Evolutionary conservation across 2,329 filamentous ascomycete species (phyloP), one percentile per base, ranked within the genome.

Genomic region (Tolypocladium ovalisporum): DNA sequence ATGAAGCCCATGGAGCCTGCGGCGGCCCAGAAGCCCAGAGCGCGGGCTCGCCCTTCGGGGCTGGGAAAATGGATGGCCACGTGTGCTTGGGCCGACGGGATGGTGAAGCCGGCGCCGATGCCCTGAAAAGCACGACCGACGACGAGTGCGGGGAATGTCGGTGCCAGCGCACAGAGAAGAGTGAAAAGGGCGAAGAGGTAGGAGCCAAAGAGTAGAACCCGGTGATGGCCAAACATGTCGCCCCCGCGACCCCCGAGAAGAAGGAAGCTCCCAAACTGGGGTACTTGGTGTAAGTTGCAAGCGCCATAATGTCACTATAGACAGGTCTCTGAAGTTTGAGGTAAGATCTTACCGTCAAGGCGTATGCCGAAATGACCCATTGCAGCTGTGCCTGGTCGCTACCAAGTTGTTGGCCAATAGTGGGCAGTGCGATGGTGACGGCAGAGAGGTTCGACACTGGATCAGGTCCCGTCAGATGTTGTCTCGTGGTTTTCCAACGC

Each of bases 161-260:
- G 53, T 12, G 53, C 37, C 22, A 54, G 53, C 2, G 53, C 53
- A 27, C 53, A 54, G 19, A 54, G 35, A 19, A 54, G 53, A 3
- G 53, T 54, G 53, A 54, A 54, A 39, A 54, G 53, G 27, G 53
- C 53, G 39, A 54, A 54, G 53, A 54, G 40, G 53, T 42, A 54
- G 9, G 53, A 44, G 36, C 53, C 53, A 29, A 54, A 54, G 53
- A 54, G 53, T 10, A 54, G 39, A 1, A 54, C 53, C 24, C 53
- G 53, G 19, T 39, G 53, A 29, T 54, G 53, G 24, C 53, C 53
- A 22, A 54, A 54, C 17, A 54, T 44, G 53, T 54, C 53, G 53
- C 53, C 53, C 29, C 53, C 53, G 19, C 53, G 53, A 29, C 53
- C 53, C 19, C 53, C 53, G 39, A 54, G 53, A 19, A 54, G 39